phyloP scores from a whole-genome alignment of 2,329 filamentous ascomycete species.

The Diaporthe humulicola region DNA sequence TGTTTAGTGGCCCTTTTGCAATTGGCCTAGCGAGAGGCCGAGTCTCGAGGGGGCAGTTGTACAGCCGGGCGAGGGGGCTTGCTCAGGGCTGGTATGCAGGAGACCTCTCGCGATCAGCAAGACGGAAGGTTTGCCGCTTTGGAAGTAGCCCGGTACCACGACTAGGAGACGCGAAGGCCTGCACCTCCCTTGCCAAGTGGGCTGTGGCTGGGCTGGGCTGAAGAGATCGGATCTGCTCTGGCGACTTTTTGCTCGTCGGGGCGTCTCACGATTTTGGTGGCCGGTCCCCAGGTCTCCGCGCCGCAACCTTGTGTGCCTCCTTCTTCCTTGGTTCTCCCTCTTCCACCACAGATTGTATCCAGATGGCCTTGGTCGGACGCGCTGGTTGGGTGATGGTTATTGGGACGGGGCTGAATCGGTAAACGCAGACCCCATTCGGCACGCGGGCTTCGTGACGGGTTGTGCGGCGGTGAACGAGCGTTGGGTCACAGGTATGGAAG shows the following conservation, averaged over 20 bases:
- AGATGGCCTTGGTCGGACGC: conserved; percentile 20
- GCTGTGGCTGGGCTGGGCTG: conserved; percentile 31
- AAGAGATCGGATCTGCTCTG: conserved; percentile 32
- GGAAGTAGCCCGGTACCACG: conserved; percentile 38
- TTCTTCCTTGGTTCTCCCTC: conserved; percentile 28
- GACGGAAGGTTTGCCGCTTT: conserved; percentile 36
- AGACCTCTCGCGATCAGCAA: conserved; percentile 40
- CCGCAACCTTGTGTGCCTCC: conserved; percentile 21
- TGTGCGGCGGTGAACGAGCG: conserved; percentile 34
- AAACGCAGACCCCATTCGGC: conserved; percentile 37
- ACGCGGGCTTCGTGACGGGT: conserved; percentile 30
- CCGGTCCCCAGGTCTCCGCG: conserved; percentile 34
- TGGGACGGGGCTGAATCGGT: conserved; percentile 31
- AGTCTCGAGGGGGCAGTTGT: conserved; percentile 47
- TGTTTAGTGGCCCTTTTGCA: conserved; percentile 58
- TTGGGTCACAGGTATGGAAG: conserved; percentile 20
- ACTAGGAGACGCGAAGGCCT: conserved; percentile 33
- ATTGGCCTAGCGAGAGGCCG: conserved; percentile 50
- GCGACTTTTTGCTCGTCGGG: conserved; percentile 25
- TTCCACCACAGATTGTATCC: conserved; percentile 31
- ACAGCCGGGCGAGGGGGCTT: conserved; percentile 42
- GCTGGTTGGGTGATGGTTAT: conserved; percentile 27
- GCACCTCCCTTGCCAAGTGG: conserved; percentile 38
- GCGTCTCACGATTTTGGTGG: conserved; percentile 25
- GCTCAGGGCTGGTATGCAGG: conserved; percentile 38